phyloP scores from a whole-genome alignment of 108 stramenopile genomes.

The Cyclotella cryptica region DNA sequence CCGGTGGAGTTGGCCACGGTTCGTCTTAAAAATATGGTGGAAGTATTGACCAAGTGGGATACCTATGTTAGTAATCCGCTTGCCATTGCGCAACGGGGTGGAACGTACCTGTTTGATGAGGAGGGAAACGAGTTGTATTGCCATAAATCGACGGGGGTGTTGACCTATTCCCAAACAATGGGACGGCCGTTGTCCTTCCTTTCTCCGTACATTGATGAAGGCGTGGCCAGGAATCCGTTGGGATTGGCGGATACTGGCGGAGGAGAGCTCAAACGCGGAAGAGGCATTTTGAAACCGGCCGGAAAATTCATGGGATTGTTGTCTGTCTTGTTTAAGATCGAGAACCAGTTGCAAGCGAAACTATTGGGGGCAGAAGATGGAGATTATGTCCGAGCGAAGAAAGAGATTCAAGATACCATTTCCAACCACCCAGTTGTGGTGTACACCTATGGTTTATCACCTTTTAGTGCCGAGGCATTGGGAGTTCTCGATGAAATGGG shows the following conservation, averaged over 20 bases:
- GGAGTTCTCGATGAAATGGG: constrained; percentile 59
- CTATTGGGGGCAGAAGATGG: constrained; percentile 42
- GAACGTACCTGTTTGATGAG: constrained; percentile 68
- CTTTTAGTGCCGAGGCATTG: constrained; percentile 68
- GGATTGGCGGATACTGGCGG: constrained; percentile 56
- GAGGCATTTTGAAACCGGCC: constrained; percentile 48
- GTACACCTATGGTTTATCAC: constrained; percentile 77
- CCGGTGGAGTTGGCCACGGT: constrained; percentile 82
- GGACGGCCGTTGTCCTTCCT: constrained; percentile 66
- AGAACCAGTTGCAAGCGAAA: constrained; percentile 38
- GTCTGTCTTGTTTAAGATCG: constrained; percentile 36
- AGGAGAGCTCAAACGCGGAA: constrained; percentile 11
- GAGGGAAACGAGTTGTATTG: constrained; percentile 55
- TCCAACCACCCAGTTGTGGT: constrained; percentile 52
- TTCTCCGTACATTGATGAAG: constrained; percentile 62
- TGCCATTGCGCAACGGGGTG: constrained; percentile 61
- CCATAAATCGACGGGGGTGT: constrained; percentile 59
- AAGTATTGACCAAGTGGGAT: constrained; percentile 68
- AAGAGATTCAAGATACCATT: constrained; percentile 55
- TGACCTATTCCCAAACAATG: constrained; percentile 74
- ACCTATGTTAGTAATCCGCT: constrained; percentile 62
- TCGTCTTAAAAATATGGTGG: constrained; percentile 70
- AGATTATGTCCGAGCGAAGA: constrained; percentile 48
- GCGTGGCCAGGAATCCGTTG: constrained; percentile 67
- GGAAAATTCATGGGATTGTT: constrained; percentile 42